phyloP scores from a whole-genome alignment of 1,139 yeast species.

The Nadsonia commutata region DNA sequence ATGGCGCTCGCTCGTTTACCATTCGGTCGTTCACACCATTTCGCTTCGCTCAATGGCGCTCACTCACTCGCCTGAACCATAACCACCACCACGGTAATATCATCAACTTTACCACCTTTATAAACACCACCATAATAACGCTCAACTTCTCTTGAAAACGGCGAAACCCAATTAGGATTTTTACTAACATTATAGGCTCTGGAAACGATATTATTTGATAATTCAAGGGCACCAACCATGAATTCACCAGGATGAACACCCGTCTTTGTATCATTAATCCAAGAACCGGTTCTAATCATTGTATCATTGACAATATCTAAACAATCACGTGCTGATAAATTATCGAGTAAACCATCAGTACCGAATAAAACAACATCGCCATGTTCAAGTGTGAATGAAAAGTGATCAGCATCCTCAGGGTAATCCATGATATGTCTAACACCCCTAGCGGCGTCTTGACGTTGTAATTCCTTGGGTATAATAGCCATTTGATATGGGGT shows the following conservation, averaged over 20 bases:
- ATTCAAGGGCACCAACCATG: constrained; percentile 21
- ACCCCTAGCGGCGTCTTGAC: constrained; percentile 41
- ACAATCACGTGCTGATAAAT: constrained; percentile 60
- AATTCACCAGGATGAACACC: constrained; percentile 8
- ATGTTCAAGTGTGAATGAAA: constrained; percentile 24
- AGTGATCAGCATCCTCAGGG: constrained; percentile 33
- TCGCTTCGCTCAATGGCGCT: no score
- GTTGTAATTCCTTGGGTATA: constrained; percentile 45
- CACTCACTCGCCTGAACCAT: no score
- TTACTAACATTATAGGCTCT: constrained; percentile 58
- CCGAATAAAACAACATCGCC: constrained; percentile 77
- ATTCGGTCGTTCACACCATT: no score
- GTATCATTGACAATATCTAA: constrained; percentile 28
- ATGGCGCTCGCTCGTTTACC: no score
- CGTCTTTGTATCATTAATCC: constrained; percentile 10
- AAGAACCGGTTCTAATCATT: constrained; percentile 14
- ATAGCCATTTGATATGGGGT: constrained; percentile 86
- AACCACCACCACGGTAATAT: constrained; percentile 68
- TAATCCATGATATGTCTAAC: constrained; percentile 44
- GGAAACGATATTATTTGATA: constrained; percentile 46
- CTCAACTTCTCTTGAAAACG: constrained; percentile 71
- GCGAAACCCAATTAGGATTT: constrained; percentile 65
- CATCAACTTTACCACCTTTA: constrained; percentile 92
- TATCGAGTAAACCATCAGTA: constrained; percentile 90
- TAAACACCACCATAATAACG: constrained; percentile 43